Evolutionary conservation across 2,329 filamentous ascomycete species (phyloP), one percentile per base, ranked within the genome.

Genomic region (Neodidymelliopsis sp.): DNA sequence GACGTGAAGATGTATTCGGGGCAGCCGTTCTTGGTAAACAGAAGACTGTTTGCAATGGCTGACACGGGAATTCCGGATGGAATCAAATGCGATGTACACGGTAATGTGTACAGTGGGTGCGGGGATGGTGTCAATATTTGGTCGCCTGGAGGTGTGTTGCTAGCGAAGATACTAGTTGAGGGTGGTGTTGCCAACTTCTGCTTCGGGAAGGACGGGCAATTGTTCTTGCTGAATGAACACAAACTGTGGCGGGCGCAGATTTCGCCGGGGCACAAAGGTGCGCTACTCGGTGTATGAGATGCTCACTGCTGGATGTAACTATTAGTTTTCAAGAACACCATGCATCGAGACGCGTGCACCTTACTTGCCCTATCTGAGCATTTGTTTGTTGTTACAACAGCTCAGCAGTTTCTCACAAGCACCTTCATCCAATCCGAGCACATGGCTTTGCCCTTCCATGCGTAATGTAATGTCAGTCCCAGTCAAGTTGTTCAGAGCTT

Each of bases 91-190:
- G 59, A 63, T 34, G 37, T 42, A 3, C 25, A 40, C 4, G 82
- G 82, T 1, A 81, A 84, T 37, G 76, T 86, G 4, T 85, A 77
- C 52, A 72, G 73, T 25, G 77, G 75, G 0, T 80, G 77, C 45
- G 73, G 70, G 2, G 78, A 78, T 45, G 79, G 79, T 3, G 62
- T 81, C 11, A 77, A 79, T 48, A 70, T 81, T 5, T 81, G 77
- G 75, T 76, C 65, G 22, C 52, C 72, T 1, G 73, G 67, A 3
- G 78, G 79, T 1, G 63, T 64, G 6, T 60, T 77, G 1, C 65
- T 81, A 13, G 79, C 77, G 2, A 57, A 54, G 30, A 47, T 57
- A 12, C 9, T 55, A 6, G 42, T 61, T 4, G 42, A 50, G 0
- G 77, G 75, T 0, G 75, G 75, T 1, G 71, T 72, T 2, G 73